Conservation (phyloP, 2,329 filamentous ascomycete genomes). For the Pyrenophora graminea region DNA sequence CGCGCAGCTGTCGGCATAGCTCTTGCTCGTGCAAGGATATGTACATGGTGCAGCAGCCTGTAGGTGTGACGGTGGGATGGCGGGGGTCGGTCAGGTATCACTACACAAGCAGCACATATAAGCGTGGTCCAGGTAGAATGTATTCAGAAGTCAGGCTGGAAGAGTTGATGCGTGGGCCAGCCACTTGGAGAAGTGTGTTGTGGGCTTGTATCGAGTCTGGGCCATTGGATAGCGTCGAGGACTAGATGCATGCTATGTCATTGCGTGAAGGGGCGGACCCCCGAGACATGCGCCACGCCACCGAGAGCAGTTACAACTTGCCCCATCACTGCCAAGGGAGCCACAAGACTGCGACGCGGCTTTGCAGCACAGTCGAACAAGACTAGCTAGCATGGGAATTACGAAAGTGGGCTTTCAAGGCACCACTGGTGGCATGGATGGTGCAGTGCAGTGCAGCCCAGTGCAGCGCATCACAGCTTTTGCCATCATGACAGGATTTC, state of each 20-base stretch:
- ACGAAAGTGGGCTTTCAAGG: too few relatives aligned
- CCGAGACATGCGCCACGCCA: conserved; percentile 13
- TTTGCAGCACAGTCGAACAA: not conserved
- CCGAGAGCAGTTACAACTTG: not conserved
- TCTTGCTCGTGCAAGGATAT: conserved; percentile 68
- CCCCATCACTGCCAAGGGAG: not conserved
- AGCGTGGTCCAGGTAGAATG: not conserved
- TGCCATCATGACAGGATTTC: not conserved
- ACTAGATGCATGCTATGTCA: conserved; percentile 21
- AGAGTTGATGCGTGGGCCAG: conserved; percentile 22
- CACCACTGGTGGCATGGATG: too few relatives aligned
- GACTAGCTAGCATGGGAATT: too few relatives aligned
- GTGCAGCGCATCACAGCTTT: too few relatives aligned
- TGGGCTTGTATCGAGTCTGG: conserved; percentile 3
- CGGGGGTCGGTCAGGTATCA: not conserved
- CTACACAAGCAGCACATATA: not conserved
- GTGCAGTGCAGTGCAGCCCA: too few relatives aligned
- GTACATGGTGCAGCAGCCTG: conserved; percentile 46
- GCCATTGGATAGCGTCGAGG: conserved; percentile 9
- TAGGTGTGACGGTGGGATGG: conserved; percentile 20
- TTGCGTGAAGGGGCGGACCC: conserved; percentile 14
- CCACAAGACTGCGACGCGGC: not conserved
- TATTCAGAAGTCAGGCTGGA: not conserved
- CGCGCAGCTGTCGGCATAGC: conserved; percentile 80
- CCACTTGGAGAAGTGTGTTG: conserved; percentile 14